phyloP scores from a whole-genome alignment of 192 early-diverging fungal species.

The Funneliformis mosseae region DNA sequence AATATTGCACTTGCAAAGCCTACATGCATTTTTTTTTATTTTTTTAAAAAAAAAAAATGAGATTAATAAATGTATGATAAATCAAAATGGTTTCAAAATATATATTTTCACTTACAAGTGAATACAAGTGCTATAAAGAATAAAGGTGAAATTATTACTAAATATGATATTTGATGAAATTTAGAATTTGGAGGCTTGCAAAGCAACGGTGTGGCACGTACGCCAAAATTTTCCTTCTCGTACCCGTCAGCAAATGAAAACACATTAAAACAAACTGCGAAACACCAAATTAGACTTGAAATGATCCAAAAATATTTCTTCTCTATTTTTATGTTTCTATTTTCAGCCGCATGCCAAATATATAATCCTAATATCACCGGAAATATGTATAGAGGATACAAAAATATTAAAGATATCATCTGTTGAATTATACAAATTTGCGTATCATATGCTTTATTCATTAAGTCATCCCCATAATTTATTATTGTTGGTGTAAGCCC shows the following conservation, averaged over 20 bases:
- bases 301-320: background rate
- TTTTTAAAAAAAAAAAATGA: background rate
- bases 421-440: background rate
- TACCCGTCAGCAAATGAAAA: background rate
- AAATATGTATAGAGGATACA: constrained; percentile 4
- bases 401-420: background rate
- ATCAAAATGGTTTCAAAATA: background rate
- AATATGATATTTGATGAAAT: background rate
- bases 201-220: background rate
- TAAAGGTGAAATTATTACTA: background rate
- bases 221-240: background rate
- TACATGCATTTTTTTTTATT: background rate
- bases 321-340: background rate
- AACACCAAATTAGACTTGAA: background rate
- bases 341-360: background rate
- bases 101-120: background rate
- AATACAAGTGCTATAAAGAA: background rate
- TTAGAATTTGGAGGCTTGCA: constrained; percentile 4
- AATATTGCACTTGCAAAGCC: background rate
- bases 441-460: background rate
- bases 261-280: background rate
- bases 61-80: background rate
- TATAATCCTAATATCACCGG: background rate
- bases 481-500: background rate
- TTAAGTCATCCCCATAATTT: background rate